A percentile compares a stretch with the other conserved stretches of the same genome.
Evolutionary conservation across 2,329 filamentous ascomycete species (phyloP).

Genomic region (Aaosphaeria pasadenensis): DNA sequence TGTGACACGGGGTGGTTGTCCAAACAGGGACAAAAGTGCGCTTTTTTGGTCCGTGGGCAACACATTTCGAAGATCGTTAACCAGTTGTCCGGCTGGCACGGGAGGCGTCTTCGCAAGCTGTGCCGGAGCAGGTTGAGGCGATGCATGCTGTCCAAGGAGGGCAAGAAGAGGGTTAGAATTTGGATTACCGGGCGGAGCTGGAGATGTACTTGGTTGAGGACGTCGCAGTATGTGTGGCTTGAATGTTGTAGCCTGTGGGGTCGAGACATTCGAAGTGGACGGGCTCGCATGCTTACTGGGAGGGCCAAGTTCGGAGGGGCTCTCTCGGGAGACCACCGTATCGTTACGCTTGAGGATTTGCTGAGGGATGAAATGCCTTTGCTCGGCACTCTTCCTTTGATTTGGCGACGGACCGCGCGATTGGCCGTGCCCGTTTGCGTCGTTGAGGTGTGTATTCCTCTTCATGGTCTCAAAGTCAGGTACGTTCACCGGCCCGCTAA

Average conservation of each 20-base stretch:
- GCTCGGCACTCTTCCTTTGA: constrained; percentile 2
- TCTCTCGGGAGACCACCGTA: constrained; percentile 5
- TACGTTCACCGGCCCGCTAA: constrained; percentile 41
- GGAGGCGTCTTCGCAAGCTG: neutral
- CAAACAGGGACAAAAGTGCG: constrained; percentile 36
- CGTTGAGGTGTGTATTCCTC: constrained; percentile 20
- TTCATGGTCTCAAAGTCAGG: constrained; percentile 41
- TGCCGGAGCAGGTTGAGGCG: neutral
- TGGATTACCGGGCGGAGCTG: neutral
- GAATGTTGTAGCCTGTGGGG: constrained; percentile 19
- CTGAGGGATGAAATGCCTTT: constrained; percentile 23
- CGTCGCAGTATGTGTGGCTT: constrained; percentile 36
- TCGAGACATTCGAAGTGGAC: constrained; percentile 6
- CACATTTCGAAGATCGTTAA: constrained; percentile 25
- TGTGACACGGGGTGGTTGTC: constrained; percentile 18
- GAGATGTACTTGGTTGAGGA: constrained; percentile 18
- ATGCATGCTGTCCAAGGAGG: neutral
- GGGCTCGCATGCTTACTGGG: constrained; percentile 3
- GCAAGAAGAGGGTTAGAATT: neutral
- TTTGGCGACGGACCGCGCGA: constrained; percentile 28
- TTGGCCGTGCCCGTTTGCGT: constrained; percentile 13
- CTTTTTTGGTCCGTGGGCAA: constrained; percentile 30
- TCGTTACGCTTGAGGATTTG: constrained; percentile 22
- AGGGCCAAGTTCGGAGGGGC: constrained; percentile 2
- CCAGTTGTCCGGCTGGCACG: constrained; percentile 2